These are phyloP conservation scores for Colletotrichum sojae DNA, from an alignment of 2,329 filamentous ascomycete species.

Conservation along the genomic window DNA sequence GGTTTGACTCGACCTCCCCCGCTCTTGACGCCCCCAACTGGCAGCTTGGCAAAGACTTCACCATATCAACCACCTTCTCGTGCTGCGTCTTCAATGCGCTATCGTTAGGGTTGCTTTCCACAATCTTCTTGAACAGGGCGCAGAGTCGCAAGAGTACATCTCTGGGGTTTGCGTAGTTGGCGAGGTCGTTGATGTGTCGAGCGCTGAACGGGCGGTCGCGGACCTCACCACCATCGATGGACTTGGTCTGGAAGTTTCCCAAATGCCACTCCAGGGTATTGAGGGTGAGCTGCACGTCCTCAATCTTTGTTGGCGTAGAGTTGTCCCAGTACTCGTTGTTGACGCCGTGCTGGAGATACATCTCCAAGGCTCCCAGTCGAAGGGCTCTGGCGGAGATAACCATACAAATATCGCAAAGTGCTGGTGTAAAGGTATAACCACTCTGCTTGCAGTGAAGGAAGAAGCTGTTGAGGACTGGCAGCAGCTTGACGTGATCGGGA, in stretches of 20 bases:
- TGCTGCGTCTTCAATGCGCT: not conserved
- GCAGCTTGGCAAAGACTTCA: not conserved
- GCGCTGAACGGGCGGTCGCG: not conserved
- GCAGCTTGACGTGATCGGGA: slow-evolving; percentile 43
- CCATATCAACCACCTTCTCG: not conserved
- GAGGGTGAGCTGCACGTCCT: not conserved
- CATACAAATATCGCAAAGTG: slow-evolving; percentile 50
- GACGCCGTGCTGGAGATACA: slow-evolving; percentile 31
- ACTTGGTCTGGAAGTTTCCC: not conserved
- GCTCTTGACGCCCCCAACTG: not conserved
- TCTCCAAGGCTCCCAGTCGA: slow-evolving; percentile 12
- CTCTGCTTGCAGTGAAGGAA: slow-evolving; percentile 49
- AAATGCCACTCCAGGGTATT: not conserved
- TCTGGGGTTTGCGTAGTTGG: not conserved
- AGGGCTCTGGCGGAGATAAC: slow-evolving; percentile 48
- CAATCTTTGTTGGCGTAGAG: not conserved
- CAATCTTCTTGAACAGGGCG: slow-evolving; percentile 1
- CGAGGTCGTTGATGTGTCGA: slow-evolving; percentile 2
- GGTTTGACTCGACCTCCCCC: not conserved
- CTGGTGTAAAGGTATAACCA: slow-evolving; percentile 43
- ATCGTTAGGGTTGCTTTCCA: not conserved
- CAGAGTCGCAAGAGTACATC: not conserved
- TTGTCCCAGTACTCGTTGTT: slow-evolving; percentile 22
- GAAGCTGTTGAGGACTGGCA: slow-evolving; percentile 60
- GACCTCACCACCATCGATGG: not conserved